Evolutionary conservation across 495 filamentous ascomycete species (phyloP).

Genomic region (Pyrenula aspistea): DNA sequence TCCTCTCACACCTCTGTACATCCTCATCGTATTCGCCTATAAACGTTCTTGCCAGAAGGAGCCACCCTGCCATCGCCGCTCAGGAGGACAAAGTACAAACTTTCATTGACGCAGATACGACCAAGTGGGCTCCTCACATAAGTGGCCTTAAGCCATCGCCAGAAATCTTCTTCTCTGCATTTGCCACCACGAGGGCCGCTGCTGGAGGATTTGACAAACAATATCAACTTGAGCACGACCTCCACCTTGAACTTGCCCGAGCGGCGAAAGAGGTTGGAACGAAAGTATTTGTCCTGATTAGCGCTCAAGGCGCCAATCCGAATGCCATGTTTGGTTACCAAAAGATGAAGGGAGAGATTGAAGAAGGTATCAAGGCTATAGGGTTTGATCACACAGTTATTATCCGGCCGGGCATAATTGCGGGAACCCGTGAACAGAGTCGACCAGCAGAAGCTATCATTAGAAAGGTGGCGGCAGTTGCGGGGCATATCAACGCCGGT

Average conservation of each 20-base stretch:
- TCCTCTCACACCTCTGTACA: constrained; percentile 32
- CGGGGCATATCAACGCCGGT: constrained; percentile 39
- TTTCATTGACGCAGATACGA: constrained; percentile 29
- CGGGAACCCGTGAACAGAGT: constrained; percentile 52
- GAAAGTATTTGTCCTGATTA: constrained; percentile 55
- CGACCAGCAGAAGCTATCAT: constrained; percentile 31
- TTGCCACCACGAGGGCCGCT: constrained; percentile 53
- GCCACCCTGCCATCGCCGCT: constrained; percentile 17
- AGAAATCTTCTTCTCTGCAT: constrained; percentile 46
- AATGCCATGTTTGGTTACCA: constrained; percentile 40
- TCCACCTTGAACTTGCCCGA: constrained; percentile 57
- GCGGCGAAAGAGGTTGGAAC: constrained; percentile 52
- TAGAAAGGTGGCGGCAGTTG: constrained; percentile 32
- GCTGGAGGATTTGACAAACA: constrained; percentile 63
- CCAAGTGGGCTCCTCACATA: constrained; percentile 45
- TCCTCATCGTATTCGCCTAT: constrained; percentile 25
- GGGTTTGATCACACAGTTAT: constrained; percentile 67
- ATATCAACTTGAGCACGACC: constrained; percentile 64
- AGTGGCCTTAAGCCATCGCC: constrained; percentile 41
- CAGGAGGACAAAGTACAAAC: constrained; percentile 30
- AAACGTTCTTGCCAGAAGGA: constrained; percentile 35
- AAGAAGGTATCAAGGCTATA: constrained; percentile 57
- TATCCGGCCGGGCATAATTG: constrained; percentile 59
- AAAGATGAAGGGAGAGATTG: constrained; percentile 72
- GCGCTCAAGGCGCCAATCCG: constrained; percentile 31